Base-by-base conservation (phyloP, 108 stramenopile genomes). In the Pinguiococcus pyrenoidosus region DNA sequence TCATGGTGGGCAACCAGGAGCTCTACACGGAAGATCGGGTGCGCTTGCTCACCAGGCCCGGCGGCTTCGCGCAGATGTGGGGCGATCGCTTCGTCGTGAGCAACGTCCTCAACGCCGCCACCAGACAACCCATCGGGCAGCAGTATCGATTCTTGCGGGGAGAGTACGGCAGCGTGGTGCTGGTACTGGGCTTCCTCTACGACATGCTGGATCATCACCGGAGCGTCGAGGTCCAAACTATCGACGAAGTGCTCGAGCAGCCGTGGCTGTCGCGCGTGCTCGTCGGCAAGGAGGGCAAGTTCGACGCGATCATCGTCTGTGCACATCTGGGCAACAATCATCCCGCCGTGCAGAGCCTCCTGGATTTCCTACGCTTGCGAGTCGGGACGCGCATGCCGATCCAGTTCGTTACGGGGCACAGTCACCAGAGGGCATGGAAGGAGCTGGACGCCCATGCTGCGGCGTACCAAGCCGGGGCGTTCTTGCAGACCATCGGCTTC, bases 361-460 rank as follows among this genome's bases (percentile, higher is more conserved):
- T 61, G 6, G 29, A 48, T 0, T 39, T 30, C 29, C 68, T 85
- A 35, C 69, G 80, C 34, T 10, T 18, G 10, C 22, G 24, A 18
- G 32, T 47, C 7, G 27, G 64, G 26, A 48, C 48, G n/a, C 25
- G 50, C 1, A 66, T 82, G 65, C 80, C 79, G 12, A 54, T 85
- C 33, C 83, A 82, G 54, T 81, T 85, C 41, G 58, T 85, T 4
- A 73, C 79, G 9, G 83, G 83, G n/a, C 83, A 82, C 36, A 69
- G 76, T 1, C 83, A 85, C 48, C 36, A 46, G 22, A 64, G 77
- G 49, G 49, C 51, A 0, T 70, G 45, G 40, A 21, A 36, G 1
- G 22, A 50, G 24, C 35, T 75, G 5, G 78, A 80, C 44, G 29
- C 44, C 0, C 43, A 21, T 35, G 66, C 71, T 8, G 53, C 51